Evolutionary conservation across 1,284 basidiomycete species (phyloP).

Genomic region (Pyrrhoderma noxium): DNA sequence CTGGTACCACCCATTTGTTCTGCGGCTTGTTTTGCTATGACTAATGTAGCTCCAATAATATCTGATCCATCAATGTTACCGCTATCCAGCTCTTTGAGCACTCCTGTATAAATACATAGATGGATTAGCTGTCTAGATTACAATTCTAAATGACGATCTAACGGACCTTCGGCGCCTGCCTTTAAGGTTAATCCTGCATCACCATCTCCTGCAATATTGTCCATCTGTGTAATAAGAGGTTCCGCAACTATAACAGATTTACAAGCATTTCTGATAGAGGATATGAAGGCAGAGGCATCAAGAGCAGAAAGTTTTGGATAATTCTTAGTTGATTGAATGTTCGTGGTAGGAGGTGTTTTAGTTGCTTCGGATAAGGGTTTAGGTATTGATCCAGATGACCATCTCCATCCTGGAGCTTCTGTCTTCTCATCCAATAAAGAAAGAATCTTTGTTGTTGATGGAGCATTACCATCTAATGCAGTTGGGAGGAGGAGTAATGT

Average conservation of each 20-base stretch:
- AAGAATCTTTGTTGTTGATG: slow-evolving; percentile 49
- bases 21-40: slow-evolving; percentile 71
- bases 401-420: slow-evolving; percentile 79
- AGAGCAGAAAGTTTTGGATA: slow-evolving; percentile 31
- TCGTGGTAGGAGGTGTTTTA: slow-evolving; percentile 21
- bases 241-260: slow-evolving; percentile 70
- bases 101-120: slow-evolving; percentile 30
- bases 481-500: slow-evolving; percentile 77
- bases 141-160: slow-evolving; percentile 18
- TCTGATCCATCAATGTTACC: slow-evolving; percentile 53
- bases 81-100: slow-evolving; percentile 42
- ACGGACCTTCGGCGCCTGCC: slow-evolving; percentile 48
- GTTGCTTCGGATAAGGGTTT: slow-evolving; percentile 19
- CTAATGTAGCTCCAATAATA: slow-evolving; percentile 56
- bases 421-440: slow-evolving; percentile 72
- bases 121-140: not conserved
- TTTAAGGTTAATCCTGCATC: slow-evolving; percentile 85
- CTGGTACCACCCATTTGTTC: slow-evolving; percentile 90
- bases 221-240: slow-evolving; percentile 84
- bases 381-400: slow-evolving; percentile 44
- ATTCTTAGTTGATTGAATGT: slow-evolving; percentile 18
- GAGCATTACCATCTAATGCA: slow-evolving; percentile 29
- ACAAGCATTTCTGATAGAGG: slow-evolving; percentile 58
- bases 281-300: slow-evolving; percentile 45
- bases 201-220: slow-evolving; percentile 70